Conservation (phyloP, 176 grass and related monocot species). For the Melocanna baccifera region DNA sequence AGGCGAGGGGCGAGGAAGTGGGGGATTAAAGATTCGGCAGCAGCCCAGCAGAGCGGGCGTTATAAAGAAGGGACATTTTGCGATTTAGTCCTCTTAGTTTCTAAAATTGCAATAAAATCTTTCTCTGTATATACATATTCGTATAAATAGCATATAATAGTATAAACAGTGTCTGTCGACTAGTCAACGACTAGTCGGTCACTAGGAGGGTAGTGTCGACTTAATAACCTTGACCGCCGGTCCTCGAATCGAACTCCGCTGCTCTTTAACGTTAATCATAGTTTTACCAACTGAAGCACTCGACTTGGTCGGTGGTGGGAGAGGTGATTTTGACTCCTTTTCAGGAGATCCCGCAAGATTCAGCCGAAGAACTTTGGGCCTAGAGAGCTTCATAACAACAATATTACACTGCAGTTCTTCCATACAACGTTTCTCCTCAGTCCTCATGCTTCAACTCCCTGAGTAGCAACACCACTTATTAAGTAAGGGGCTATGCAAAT, state of each 20-base stretch:
- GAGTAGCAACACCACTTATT: not conserved
- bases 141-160: too few species aligned
- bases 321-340: constrained; percentile 38
- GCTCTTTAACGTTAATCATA: constrained; percentile 9
- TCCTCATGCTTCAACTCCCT: constrained; percentile 88
- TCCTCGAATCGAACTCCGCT: constrained; percentile 28
- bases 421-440: constrained; percentile 75
- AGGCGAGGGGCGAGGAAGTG: too few species aligned
- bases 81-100: too few species aligned
- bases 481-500: not conserved
- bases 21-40: too few species aligned
- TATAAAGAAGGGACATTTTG: too few species aligned
- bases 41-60: too few species aligned
- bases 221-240: too few species aligned
- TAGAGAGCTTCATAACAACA: constrained; percentile 75
- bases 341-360: constrained; percentile 65
- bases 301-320: not conserved
- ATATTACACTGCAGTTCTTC: constrained; percentile 91
- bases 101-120: too few species aligned
- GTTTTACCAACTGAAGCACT: constrained; percentile 11
- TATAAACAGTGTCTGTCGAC: too few species aligned
- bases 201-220: too few species aligned
- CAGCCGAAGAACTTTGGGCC: constrained; percentile 82
- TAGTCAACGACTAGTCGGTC: too few species aligned
- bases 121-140: too few species aligned